Base-by-base conservation (phyloP, 148 eudicot genomes). In the Hydrangea macrophylla region DNA sequence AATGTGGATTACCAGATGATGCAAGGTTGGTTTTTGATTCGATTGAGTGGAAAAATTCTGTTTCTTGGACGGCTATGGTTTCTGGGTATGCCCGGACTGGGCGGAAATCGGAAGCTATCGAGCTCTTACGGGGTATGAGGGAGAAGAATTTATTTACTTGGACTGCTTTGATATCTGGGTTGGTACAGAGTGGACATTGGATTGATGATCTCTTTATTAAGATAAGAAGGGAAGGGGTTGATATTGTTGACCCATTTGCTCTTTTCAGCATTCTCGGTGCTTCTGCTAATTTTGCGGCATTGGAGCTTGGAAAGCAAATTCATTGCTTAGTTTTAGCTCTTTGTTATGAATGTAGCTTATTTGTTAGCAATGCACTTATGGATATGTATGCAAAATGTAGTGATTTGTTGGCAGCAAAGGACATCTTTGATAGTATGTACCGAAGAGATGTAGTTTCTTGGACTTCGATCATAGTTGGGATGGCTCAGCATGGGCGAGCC, bases 311-410 rank as follows among this genome's bases (percentile, higher is more conserved):
- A 42, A 82, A 82, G 79, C 95, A 89, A 67, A 65, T 81, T 18
- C 92, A 89, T 57, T 63, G 83, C 54, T 76, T 86, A 70, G 82
- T 82, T 71, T 3, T 84, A 37, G 68, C 64, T 35, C 82, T 86
- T 72, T 89, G 96, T 55, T 84, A 76, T 75, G 89, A 80, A 28
- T 60, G 68, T 53, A 77, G 79, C 72, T 70, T 78, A 44, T 86
- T 72, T 70, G 68, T 86, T 40, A 54, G 79, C 60, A 89, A 89
- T 78, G 82, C 84, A 2, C 73, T 89, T 17, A 75, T 89, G 25
- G 91, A 86, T 69, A 89, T 89, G 96, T 89, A 89, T 73, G 87
- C 89, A 64, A 89, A 89, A 82, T 86, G 91, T 65, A 82, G 96
- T 61, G 96, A 89, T 60, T 51, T 89, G 30, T 54, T 68, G 32